phyloP scores from a whole-genome alignment of 2,329 filamentous ascomycete genomes.

The Aureobasidium sp. region DNA sequence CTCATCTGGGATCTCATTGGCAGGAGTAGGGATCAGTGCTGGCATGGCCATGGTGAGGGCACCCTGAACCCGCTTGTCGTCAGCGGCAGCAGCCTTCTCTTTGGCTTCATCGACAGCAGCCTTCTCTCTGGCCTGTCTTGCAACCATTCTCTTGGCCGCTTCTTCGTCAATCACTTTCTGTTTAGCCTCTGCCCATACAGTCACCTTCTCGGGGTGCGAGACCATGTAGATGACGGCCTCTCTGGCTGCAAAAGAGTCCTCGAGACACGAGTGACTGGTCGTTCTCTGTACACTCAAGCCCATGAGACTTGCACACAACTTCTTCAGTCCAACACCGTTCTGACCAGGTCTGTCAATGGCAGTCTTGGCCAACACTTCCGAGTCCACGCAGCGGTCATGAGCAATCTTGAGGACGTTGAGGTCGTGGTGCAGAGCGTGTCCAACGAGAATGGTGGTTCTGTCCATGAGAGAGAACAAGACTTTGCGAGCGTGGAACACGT shows the following conservation, averaged over 20 bases:
- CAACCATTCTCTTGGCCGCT: background rate
- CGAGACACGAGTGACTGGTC: background rate
- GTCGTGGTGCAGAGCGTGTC: constrained; percentile 3
- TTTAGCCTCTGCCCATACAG: background rate
- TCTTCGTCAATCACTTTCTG: background rate
- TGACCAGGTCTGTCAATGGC: background rate
- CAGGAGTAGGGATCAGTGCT: background rate
- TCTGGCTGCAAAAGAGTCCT: background rate
- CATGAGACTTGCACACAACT: background rate
- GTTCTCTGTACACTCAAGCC: background rate
- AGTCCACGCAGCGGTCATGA: background rate
- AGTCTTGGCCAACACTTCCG: background rate
- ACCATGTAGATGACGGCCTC: constrained; percentile 4
- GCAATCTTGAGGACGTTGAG: constrained; percentile 1
- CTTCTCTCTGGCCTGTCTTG: background rate
- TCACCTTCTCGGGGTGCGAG: background rate
- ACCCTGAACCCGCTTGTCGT: background rate
- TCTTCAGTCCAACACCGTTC: background rate
- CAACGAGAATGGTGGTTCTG: background rate
- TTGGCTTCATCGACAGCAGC: background rate
- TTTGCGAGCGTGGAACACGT: background rate
- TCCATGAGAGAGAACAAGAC: background rate
- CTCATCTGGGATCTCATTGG: background rate
- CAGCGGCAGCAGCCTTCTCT: background rate
- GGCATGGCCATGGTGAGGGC: background rate